Percentiles rank a stretch among this genome's conserved stretches.
These are phyloP conservation scores for Sarocladiaceae sp. DNA, from an alignment of 2,329 filamentous ascomycete species.

Conservation along the genomic window DNA sequence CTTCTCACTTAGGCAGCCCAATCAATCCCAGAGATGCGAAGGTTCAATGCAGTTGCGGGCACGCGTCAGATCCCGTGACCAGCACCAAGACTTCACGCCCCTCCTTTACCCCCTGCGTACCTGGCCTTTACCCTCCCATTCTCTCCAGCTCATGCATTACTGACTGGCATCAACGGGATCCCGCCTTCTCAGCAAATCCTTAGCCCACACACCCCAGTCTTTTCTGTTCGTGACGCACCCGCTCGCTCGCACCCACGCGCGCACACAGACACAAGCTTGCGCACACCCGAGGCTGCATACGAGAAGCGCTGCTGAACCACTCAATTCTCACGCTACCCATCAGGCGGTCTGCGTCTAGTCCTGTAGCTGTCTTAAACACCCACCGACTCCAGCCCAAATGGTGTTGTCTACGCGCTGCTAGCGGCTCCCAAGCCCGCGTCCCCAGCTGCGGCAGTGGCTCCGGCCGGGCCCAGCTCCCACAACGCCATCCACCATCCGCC, in stretches of 20 bases:
- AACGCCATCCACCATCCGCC: constrained; percentile 5
- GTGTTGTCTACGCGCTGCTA: neutral
- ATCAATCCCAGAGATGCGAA: neutral
- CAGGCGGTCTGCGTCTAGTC: constrained; percentile 1
- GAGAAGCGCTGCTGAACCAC: neutral
- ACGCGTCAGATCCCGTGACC: constrained; percentile 10
- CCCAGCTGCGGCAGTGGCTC: constrained; percentile 9
- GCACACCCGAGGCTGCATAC: neutral
- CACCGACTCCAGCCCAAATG: constrained; percentile 3
- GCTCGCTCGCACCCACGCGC: neutral
- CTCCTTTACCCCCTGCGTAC: neutral
- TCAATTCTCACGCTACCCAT: neutral
- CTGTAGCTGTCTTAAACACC: neutral
- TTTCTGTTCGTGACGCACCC: neutral
- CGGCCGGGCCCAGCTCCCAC: constrained; percentile 8
- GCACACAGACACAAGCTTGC: neutral
- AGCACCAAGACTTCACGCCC: neutral
- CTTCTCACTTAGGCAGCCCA: neutral
- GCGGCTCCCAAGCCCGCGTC: constrained; percentile 6
- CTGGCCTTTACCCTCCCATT: neutral
- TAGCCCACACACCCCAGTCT: neutral
- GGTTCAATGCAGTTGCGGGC: neutral
- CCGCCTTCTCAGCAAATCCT: neutral
- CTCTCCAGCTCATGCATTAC: constrained; percentile 9
- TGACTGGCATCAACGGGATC: constrained; percentile 5